phyloP scores from a whole-genome alignment of 2,329 filamentous ascomycete genomes.

The Didymella segeticola region DNA sequence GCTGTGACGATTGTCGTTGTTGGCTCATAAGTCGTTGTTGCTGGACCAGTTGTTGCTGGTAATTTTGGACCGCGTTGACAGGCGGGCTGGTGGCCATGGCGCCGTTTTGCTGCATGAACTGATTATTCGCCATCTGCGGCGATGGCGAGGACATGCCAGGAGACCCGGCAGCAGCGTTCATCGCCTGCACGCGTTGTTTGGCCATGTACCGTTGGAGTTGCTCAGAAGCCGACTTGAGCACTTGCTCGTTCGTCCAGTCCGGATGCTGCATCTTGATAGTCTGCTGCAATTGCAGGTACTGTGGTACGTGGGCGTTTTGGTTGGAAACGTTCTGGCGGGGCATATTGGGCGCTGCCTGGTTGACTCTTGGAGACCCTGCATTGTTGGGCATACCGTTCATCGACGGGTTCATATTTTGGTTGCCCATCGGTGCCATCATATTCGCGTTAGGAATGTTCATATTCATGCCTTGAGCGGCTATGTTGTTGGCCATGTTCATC shows the following conservation, averaged over 20 bases:
- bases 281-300: conserved; percentile 42
- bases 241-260: conserved; percentile 44
- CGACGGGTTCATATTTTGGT: conserved; percentile 40
- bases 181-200: conserved; percentile 45
- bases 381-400: conserved; percentile 47
- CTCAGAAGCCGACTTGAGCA: conserved; percentile 44
- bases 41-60: conserved; percentile 47
- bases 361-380: conserved; percentile 44
- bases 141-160: conserved; percentile 38
- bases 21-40: conserved; percentile 49
- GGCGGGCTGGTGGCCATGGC: conserved; percentile 40
- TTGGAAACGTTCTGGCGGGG: conserved; percentile 38
- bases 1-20: conserved; percentile 31
- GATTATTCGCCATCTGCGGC: conserved; percentile 44
- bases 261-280: conserved; percentile 44
- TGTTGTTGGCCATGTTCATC: conserved; percentile 45
- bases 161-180: conserved; percentile 47
- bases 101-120: conserved; percentile 43
- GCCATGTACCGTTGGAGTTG: conserved; percentile 42
- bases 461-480: conserved; percentile 37
- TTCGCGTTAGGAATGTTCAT: conserved; percentile 48
- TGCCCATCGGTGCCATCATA: conserved; percentile 43
- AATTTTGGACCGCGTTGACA: conserved; percentile 45
- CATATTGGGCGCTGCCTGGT: conserved; percentile 39
- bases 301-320: conserved; percentile 45